A percentile compares a stretch with the other conserved stretches of the same genome.
Conservation (phyloP, 257 asterid genomes). For the Linderniella brevidens region DNA sequence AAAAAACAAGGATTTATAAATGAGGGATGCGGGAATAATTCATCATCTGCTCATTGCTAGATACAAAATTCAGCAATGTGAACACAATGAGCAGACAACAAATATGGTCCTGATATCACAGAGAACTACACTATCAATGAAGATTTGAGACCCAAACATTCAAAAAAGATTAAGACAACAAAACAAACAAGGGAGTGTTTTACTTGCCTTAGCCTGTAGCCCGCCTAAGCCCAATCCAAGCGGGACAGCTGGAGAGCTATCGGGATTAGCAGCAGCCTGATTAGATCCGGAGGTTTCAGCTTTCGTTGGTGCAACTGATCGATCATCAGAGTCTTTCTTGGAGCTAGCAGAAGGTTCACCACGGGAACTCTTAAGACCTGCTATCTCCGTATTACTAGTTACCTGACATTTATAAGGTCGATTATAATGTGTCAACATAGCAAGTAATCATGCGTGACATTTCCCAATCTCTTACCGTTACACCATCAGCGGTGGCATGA, state of each 20-base stretch:
- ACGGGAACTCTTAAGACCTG: constrained; percentile 9
- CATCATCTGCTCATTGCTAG: too few species aligned
- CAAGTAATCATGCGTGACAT: too few species aligned
- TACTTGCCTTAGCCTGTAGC: constrained; percentile 67
- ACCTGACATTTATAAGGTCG: too few species aligned
- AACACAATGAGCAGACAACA: too few species aligned
- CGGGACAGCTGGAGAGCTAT: constrained; percentile 36
- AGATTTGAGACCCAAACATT: too few species aligned
- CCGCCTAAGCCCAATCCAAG: constrained; percentile 74
- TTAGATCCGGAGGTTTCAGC: constrained; percentile 6
- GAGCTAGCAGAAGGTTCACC: constrained; percentile 19
- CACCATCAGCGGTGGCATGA: constrained; percentile 10
- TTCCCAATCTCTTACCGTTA: constrained; percentile 13
- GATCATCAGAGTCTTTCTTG: constrained; percentile 11
- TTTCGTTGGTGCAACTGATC: constrained; percentile 8
- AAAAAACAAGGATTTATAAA: too few species aligned
- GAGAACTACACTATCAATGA: too few species aligned
- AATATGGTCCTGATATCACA: too few species aligned
- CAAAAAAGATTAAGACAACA: too few species aligned
- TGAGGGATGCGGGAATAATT: too few species aligned
- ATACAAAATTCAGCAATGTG: too few species aligned
- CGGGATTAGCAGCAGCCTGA: constrained; percentile 18
- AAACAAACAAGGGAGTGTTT: not conserved
- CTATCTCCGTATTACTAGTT: not conserved
- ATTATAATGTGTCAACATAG: too few species aligned